Percentiles rank a stretch among this genome's conserved stretches.
These are phyloP conservation scores for Lizonia empirigonia DNA, from an alignment of 2,329 filamentous ascomycete species.

Conservation along the genomic window DNA sequence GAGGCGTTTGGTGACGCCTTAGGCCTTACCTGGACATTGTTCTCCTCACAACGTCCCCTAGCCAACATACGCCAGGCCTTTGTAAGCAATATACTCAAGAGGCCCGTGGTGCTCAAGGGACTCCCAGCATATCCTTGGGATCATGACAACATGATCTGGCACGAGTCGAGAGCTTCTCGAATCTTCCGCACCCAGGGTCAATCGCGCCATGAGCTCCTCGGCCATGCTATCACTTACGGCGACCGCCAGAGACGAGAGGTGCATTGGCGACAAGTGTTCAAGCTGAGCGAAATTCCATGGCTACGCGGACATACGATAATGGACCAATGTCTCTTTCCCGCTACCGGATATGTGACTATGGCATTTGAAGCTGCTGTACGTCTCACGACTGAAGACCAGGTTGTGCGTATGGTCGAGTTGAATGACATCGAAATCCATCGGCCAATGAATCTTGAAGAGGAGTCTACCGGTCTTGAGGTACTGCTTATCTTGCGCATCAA, in stretches of 20 bases:
- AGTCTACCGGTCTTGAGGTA: too few species aligned
- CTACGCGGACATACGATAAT: neutral
- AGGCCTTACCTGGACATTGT: neutral
- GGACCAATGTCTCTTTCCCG: neutral
- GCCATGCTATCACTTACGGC: neutral
- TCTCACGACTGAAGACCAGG: neutral
- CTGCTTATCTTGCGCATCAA: too few species aligned
- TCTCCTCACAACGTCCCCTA: neutral
- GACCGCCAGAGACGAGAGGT: neutral
- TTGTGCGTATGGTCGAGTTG: too few species aligned
- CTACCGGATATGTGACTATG: neutral
- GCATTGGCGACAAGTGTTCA: neutral
- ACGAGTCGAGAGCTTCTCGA: neutral
- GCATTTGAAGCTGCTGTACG: neutral
- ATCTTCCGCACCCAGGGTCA: neutral
- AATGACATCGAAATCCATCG: too few species aligned
- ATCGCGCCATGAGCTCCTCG: neutral
- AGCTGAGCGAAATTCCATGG: neutral
- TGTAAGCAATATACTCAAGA: accelerated
- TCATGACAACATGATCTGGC: neutral
- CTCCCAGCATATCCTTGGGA: neutral
- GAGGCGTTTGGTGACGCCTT: neutral
- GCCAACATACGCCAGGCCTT: neutral
- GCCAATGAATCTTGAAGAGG: too few species aligned
- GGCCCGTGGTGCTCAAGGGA: neutral